Percentiles rank a stretch among this genome's conserved stretches.
Conservation (phyloP, 1,139 yeast genomes). For the Meyerozyma carpophila region DNA sequence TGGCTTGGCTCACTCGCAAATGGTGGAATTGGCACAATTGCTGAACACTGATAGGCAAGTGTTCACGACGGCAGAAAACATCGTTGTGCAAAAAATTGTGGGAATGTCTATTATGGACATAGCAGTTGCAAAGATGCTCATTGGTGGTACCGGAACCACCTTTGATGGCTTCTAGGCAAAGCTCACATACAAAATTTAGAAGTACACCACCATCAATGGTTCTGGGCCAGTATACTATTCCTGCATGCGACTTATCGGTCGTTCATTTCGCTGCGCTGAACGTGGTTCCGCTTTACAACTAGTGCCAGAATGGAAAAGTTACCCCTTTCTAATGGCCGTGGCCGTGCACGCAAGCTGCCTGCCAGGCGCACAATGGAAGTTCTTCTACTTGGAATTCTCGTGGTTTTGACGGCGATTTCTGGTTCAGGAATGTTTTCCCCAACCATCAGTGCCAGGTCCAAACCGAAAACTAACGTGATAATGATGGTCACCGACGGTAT, state of each 20-base stretch:
- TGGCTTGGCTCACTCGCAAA: conserved; percentile 24
- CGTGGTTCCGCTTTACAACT: too few relatives aligned
- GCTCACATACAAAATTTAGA: too few relatives aligned
- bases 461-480: conserved; percentile 13
- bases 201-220: too few relatives aligned
- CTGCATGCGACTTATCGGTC: neutral
- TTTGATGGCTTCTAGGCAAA: neutral
- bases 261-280: too few relatives aligned
- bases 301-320: neutral
- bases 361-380: neutral
- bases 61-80: conserved; percentile 13
- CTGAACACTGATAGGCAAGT: conserved; percentile 7
- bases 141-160: conserved; percentile 8
- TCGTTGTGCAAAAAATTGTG: conserved; percentile 48
- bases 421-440: neutral
- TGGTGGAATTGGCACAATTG: conserved; percentile 44
- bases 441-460: neutral
- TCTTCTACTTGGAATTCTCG: neutral
- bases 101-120: conserved; percentile 63
- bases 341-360: neutral
- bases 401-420: neutral
- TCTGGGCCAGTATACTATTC: neutral
- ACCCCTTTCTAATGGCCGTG: neutral
- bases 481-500: conserved; percentile 27
- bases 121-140: conserved; percentile 32